Evolutionary conservation across 2,329 filamentous ascomycete species (phyloP).

Genomic region (Epichloe baconii): DNA sequence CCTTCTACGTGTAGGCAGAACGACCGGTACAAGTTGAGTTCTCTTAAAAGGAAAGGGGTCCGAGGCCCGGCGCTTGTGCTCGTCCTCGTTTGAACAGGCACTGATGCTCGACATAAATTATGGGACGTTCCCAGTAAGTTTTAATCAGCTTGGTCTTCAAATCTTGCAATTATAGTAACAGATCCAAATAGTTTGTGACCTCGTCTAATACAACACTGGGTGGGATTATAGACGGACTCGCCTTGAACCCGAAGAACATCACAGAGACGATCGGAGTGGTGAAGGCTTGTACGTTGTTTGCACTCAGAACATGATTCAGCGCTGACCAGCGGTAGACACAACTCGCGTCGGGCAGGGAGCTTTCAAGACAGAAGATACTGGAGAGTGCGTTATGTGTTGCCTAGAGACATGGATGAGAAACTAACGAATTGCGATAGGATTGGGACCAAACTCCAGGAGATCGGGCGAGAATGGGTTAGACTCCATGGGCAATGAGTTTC

Average conservation of each 20-base stretch:
- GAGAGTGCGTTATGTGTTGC: conserved; percentile 8
- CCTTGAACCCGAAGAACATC: conserved; percentile 39
- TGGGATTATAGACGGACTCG: conserved; percentile 14
- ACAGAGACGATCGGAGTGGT: conserved; percentile 13
- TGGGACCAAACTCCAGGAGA: conserved; percentile 33
- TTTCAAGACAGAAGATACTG: conserved; percentile 9
- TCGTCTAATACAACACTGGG: conserved; percentile 16
- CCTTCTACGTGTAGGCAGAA: too few species aligned
- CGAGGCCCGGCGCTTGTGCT: conserved; percentile 10
- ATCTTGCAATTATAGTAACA: background rate
- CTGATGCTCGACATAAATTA: conserved; percentile 56
- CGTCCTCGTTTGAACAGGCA: conserved; percentile 15
- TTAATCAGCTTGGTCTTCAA: conserved; percentile 1
- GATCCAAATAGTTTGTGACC: conserved; percentile 4
- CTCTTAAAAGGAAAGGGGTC: conserved; percentile 6
- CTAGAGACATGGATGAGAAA: background rate
- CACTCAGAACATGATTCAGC: too few species aligned
- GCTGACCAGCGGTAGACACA: background rate
- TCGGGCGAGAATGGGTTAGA: conserved; percentile 26
- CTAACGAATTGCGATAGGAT: conserved; percentile 14
- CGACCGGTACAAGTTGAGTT: too few species aligned
- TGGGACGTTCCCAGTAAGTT: conserved; percentile 21
- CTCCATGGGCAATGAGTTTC: too few species aligned
- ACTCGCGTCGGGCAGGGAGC: conserved; percentile 8
- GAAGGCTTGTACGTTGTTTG: background rate